These are phyloP conservation scores for Biscogniauxia sp. DNA, from an alignment of 2,329 filamentous ascomycete species.

Conservation along the genomic window DNA sequence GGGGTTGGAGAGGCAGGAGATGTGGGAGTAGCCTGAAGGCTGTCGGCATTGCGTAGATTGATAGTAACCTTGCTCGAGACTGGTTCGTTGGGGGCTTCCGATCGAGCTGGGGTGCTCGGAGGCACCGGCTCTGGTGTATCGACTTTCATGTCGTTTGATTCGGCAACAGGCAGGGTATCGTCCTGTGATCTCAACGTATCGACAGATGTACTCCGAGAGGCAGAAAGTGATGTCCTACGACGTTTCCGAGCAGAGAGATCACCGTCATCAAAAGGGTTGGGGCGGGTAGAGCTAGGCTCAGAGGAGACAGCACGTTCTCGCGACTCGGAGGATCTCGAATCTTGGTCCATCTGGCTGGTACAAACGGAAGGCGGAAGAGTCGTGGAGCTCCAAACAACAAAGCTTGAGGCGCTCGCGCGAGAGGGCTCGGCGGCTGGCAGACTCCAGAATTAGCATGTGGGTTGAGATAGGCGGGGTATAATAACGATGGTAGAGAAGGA, in stretches of 20 bases:
- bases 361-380: constrained; percentile 37
- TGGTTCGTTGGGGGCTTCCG: constrained; percentile 38
- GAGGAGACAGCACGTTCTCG: constrained; percentile 60
- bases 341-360: constrained; percentile 54
- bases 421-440: constrained; percentile 49
- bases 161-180: constrained; percentile 30
- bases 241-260: constrained; percentile 58
- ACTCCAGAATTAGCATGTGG: constrained; percentile 58
- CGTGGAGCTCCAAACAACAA: constrained; percentile 47
- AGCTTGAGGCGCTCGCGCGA: constrained; percentile 45
- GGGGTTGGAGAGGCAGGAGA: constrained; percentile 43
- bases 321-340: constrained; percentile 48
- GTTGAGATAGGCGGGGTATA: constrained; percentile 29
- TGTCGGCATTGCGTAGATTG: constrained; percentile 51
- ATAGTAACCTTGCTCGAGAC: constrained; percentile 60
- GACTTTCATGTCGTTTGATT: constrained; percentile 39
- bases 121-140: constrained; percentile 37
- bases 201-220: constrained; percentile 53
- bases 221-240: constrained; percentile 57
- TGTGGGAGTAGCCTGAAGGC: constrained; percentile 40
- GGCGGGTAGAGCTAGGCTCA: constrained; percentile 61
- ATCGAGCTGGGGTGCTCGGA: constrained; percentile 41
- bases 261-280: constrained; percentile 63
- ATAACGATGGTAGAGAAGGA: constrained; percentile 3
- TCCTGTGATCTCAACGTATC: constrained; percentile 39